Base-by-base conservation (phyloP, 768 basidiomycete genomes). In the Mycena belliarum region DNA sequence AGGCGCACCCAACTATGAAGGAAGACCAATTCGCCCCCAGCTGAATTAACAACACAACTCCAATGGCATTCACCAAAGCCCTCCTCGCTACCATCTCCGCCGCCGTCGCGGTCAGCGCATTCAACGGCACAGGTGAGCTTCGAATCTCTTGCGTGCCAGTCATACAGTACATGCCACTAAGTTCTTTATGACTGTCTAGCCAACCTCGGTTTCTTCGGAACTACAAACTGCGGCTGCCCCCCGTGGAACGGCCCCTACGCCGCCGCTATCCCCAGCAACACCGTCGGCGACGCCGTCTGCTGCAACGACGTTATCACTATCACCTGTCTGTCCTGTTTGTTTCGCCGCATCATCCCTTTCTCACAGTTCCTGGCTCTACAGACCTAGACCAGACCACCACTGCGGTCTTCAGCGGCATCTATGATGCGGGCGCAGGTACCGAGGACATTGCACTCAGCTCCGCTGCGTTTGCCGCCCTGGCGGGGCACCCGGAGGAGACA, bases 401-500 rank as follows among this genome's bases (percentile, higher is more conserved):
- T 2, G 57, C 57, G 10, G 46, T 58, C 3, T 58, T 58, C 45
- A 58, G 44, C 45, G 57, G 45, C 21, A 26, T 42, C 26, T 58
- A 52, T 16, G 32, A 40, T 10, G 50, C 37, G 5, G 57, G 57
- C 11, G 45, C 37, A 0, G 56, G 56, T 5, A 52, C 57, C 2
- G 32, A 58, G 38, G 23, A 58, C 20, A 26, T 52, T 21, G 50
- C 44, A n/a, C 50, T 58, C 24, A 58, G 50, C 25, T 7, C 38
- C 11, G 6, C 3, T 12, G 50, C 57, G 0, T 58, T 58, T 23
- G 50, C 26, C 1, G 38, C 23, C 1, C 20, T 58, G 21, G 50
- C 16, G 2, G 38, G 18, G 3, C 21, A 2, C 24, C 24, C 45
- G 2, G 29, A 35, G 12, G 40, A 52, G 1, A 52, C 38, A 2